Evolutionary conservation across 1,284 basidiomycete genomes (phyloP).

Genomic region (Naganishia sp.): DNA sequence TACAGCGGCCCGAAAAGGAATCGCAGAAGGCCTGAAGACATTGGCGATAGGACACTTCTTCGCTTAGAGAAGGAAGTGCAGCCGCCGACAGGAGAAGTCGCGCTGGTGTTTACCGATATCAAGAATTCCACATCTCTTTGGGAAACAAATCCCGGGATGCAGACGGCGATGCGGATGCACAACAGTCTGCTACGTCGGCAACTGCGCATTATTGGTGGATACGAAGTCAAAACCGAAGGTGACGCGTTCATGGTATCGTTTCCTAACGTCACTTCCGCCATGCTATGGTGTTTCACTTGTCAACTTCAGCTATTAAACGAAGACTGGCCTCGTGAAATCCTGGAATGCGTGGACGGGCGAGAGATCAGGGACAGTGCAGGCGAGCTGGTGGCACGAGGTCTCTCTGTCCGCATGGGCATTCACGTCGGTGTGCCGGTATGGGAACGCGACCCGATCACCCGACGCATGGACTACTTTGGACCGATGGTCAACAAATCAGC

Average conservation of each 20-base stretch:
- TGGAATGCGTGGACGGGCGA: constrained; percentile 89
- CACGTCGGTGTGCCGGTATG: constrained; percentile 91
- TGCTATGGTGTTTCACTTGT: constrained; percentile 89
- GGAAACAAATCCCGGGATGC: constrained; percentile 97
- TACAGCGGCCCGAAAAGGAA: constrained; percentile 40
- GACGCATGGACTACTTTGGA: constrained; percentile 97
- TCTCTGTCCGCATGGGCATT: constrained; percentile 96
- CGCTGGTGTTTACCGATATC: constrained; percentile 98
- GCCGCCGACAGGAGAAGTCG: constrained; percentile 84
- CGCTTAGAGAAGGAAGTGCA: constrained; percentile 77
- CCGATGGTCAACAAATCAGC: constrained; percentile 91
- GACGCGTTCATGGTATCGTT: constrained; percentile 99
- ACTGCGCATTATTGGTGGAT: constrained; percentile 88
- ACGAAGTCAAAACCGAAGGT: constrained; percentile 99
- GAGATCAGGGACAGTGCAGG: constrained; percentile 72
- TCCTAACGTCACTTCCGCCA: constrained; percentile 78
- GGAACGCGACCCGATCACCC: constrained; percentile 89
- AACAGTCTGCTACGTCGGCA: constrained; percentile 84
- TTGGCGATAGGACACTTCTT: constrained; percentile 57
- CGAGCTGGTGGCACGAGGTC: constrained; percentile 76
- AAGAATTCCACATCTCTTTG: constrained; percentile 95
- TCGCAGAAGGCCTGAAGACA: constrained; percentile 50
- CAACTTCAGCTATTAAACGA: constrained; percentile 83
- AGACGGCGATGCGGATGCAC: constrained; percentile 88
- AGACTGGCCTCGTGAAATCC: constrained; percentile 90